A percentile compares a stretch with the other conserved stretches of the same genome.
These are phyloP conservation scores for Tritrichomonas foetus DNA, from an alignment of 208 protist species.

Conservation along the genomic window DNA sequence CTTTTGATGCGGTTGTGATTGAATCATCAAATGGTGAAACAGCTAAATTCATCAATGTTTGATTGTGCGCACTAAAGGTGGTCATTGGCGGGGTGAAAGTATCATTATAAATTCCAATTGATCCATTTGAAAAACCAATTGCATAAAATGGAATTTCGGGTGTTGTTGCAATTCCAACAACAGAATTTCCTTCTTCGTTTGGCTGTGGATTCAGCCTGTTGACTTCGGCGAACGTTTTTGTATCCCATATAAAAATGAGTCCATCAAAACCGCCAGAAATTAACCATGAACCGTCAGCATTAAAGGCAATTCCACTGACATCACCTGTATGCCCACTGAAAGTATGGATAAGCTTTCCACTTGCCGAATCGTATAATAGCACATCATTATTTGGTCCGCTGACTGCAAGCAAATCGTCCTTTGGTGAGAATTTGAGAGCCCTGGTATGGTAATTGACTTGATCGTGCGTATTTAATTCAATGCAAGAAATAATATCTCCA, in stretches of 20 bases:
- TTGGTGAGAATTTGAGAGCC: background rate
- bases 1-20: background rate
- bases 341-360: background rate
- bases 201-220: background rate
- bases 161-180: background rate
- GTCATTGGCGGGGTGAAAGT: background rate
- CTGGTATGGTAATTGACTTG: background rate
- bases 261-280: background rate
- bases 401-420: background rate
- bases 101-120: background rate
- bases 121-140: background rate
- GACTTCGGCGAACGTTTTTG: background rate
- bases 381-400: background rate
- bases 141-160: conserved; percentile 17
- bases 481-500: background rate
- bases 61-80: background rate
- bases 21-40: conserved; percentile 25
- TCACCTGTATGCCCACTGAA: background rate
- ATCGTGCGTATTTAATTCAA: background rate
- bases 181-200: background rate
- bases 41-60: background rate
- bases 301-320: background rate
- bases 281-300: background rate
- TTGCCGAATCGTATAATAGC: background rate
- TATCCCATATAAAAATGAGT: background rate